Conservation (phyloP, 2,329 filamentous ascomycete species). For the Botrytis squamosa region DNA sequence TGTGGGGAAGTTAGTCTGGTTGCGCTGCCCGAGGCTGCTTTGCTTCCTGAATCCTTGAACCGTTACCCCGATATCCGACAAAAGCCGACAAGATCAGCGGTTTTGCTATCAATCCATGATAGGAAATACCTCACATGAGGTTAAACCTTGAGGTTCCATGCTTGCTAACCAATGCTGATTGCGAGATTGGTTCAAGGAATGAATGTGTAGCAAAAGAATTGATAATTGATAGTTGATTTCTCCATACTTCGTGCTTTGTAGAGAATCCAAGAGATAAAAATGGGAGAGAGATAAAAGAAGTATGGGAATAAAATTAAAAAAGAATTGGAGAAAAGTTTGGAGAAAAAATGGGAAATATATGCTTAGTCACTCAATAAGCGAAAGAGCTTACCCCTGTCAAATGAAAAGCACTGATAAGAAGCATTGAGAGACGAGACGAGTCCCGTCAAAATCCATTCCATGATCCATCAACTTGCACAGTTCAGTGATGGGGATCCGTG, state of each 20-base stretch:
- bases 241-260: background rate
- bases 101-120: slow-evolving; percentile 6
- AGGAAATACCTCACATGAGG: slow-evolving; percentile 12
- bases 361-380: slow-evolving; percentile 14
- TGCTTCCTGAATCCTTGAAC: background rate
- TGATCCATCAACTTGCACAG: background rate
- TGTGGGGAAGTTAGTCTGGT: slow-evolving; percentile 16
- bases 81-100: slow-evolving; percentile 13
- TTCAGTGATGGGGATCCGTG: background rate
- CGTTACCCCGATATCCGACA: slow-evolving; percentile 14
- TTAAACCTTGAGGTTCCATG: slow-evolving; percentile 3
- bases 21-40: background rate
- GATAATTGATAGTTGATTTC: background rate
- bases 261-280: background rate
- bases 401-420: background rate
- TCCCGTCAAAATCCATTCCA: background rate
- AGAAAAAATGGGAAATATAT: background rate
- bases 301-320: background rate
- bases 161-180: background rate
- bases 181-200: background rate
- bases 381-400: slow-evolving; percentile 6
- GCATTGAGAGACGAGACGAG: background rate
- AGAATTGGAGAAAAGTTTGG: background rate
- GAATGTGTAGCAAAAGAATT: slow-evolving; percentile 12
- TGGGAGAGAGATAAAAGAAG: background rate